Base-by-base conservation (phyloP, 176 grass and related monocot species). In the Eleusine coracana region DNA sequence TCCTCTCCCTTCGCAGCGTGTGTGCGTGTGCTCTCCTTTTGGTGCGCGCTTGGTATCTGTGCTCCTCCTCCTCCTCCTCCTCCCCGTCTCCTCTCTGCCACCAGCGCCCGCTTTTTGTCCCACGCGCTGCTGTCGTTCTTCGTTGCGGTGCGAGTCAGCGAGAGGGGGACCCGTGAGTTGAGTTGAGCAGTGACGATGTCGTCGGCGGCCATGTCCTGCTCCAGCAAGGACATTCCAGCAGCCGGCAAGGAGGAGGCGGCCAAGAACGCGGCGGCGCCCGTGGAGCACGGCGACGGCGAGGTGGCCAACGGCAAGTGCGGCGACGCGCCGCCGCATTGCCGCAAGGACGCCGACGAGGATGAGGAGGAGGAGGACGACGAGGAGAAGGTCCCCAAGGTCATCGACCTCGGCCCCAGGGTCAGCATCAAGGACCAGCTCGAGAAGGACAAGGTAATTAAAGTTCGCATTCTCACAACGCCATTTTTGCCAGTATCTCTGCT, bases 391-490 rank as follows among this genome's bases (percentile, higher is more conserved):
- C 68, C 88, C 61, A 83, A 91, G 68, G 81, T 61, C 76, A 89
- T 95, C 71, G 90, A 94, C 86, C 89, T 99, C 71, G 93, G 97
- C 15, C 97, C 97, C 25, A 77, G 58, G 45, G 83, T 99, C 74
- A 99, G 97, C 87, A 94, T 99, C 97, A 99, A 99, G 80, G 91
- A 93, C 41, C 93, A 99, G 89, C 87, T 99, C 75, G 96, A 98
- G 85, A 98, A 98, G 76, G 96, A 98, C 75, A 98, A 98, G 91
- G 96, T 95, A 78, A 25, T 25, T 25, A 25, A 23, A 0, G 5
- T 60, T 5, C 21, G 0, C 21, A 8, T 21, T 11, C 14, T 0
- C 54, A 40, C 3, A 11, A 38, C 11, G 50, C 69, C 86, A 84
- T 88, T 34, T 45, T 25, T 25, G 82, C 61, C 51, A 1, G 39